Percentiles rank a stretch among this genome's conserved stretches.
Conservation (phyloP, 306 rosid genomes). For the Bauhinia variegata region DNA sequence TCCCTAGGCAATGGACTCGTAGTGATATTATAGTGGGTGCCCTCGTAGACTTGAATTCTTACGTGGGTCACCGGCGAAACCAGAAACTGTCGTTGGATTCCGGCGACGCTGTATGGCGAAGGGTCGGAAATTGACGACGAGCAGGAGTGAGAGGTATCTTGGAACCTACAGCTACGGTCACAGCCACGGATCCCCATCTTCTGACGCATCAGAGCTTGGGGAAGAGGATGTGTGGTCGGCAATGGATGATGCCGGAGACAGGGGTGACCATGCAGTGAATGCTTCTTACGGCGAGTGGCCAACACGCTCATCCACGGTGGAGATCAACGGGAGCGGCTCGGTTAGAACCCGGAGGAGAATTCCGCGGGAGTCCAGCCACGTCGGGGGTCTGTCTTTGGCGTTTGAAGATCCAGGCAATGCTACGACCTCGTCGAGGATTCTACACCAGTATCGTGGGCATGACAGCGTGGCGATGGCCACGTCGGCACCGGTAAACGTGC, state of each 20-base stretch:
- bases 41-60: not conserved
- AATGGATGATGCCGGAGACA: slow-evolving; percentile 37
- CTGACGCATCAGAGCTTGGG: slow-evolving; percentile 64
- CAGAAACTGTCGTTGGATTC: slow-evolving; percentile 8
- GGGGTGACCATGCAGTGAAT: slow-evolving; percentile 21
- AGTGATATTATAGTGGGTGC: not conserved
- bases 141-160: slow-evolving; percentile 74
- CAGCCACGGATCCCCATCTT: slow-evolving; percentile 38
- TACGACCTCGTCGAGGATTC: slow-evolving; percentile 54
- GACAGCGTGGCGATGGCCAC: slow-evolving; percentile 59
- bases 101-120: slow-evolving; percentile 70
- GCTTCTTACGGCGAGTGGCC: slow-evolving; percentile 40
- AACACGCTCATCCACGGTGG: slow-evolving; percentile 10
- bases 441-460: slow-evolving; percentile 72
- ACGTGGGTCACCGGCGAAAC: slow-evolving; percentile 23
- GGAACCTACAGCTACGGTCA: slow-evolving; percentile 59
- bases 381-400: slow-evolving; percentile 75
- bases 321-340: slow-evolving; percentile 39
- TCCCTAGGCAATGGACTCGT: slow-evolving; percentile 39
- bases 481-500: slow-evolving; percentile 89
- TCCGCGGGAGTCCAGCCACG: slow-evolving; percentile 37
- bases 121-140: slow-evolving; percentile 74
- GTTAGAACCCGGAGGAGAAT: slow-evolving; percentile 39
- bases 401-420: slow-evolving; percentile 56
- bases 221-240: slow-evolving; percentile 90